Evolutionary conservation across 179 eudicot genomes (phyloP).

Genomic region (Carnegiea gigantea): DNA sequence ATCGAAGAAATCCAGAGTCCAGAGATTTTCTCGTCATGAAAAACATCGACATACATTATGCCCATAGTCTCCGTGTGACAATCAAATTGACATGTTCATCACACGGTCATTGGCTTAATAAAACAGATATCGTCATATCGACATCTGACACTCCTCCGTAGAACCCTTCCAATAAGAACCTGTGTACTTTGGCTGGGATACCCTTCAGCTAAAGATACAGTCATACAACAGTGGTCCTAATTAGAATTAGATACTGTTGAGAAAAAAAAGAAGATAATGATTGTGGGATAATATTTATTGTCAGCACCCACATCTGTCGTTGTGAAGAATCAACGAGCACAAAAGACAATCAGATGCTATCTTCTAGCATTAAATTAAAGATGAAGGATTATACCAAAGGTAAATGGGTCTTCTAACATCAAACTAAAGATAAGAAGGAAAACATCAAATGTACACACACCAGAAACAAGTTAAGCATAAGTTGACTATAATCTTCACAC

Average conservation of each 20-base stretch:
- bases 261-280: background rate
- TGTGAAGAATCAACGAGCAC: no score
- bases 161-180: background rate
- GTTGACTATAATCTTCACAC: conserved; percentile 1
- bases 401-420: no score
- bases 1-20: no score
- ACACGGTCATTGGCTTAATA: background rate
- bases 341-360: background rate
- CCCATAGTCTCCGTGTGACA: background rate
- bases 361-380: no score
- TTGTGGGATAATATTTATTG: background rate
- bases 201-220: background rate
- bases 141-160: background rate
- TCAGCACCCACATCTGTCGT: background rate
- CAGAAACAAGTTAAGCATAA: background rate
- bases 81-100: background rate
- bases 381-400: no score
- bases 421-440: background rate
- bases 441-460: background rate
- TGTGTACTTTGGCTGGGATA: background rate
- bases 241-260: background rate
- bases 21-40: no score
- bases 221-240: background rate
- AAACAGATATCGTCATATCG: background rate
- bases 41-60: no score